Evolutionary conservation across 2,329 filamentous ascomycete species (phyloP).

Genomic region (Aspergillus vadensis): DNA sequence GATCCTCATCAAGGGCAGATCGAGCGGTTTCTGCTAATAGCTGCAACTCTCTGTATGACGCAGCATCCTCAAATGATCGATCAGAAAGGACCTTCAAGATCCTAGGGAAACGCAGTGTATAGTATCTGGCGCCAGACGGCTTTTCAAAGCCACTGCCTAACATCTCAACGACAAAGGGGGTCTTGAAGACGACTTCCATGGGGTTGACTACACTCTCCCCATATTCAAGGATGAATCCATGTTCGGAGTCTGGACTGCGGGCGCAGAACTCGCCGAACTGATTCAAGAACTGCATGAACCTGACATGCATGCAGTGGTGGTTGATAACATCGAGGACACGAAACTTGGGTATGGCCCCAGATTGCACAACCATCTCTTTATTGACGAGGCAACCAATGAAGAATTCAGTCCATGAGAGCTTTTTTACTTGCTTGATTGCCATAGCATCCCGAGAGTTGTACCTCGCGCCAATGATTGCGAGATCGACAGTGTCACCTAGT

Average conservation of each 20-base stretch:
- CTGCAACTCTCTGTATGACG: slow-evolving; percentile 71
- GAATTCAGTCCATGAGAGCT: slow-evolving; percentile 76
- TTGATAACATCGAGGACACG: slow-evolving; percentile 67
- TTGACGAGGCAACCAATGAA: slow-evolving; percentile 76
- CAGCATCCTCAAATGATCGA: slow-evolving; percentile 66
- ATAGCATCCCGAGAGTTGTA: slow-evolving; percentile 67
- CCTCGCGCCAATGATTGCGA: slow-evolving; percentile 74
- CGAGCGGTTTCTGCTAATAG: slow-evolving; percentile 62
- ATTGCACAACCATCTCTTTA: slow-evolving; percentile 58
- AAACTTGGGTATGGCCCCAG: slow-evolving; percentile 59
- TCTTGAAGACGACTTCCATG: slow-evolving; percentile 59
- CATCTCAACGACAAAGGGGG: slow-evolving; percentile 76
- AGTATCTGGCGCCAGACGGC: slow-evolving; percentile 67
- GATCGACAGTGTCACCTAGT: slow-evolving; percentile 80
- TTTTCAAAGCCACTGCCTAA: slow-evolving; percentile 79
- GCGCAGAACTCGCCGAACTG: slow-evolving; percentile 49
- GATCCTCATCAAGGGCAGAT: slow-evolving; percentile 52
- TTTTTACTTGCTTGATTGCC: slow-evolving; percentile 52
- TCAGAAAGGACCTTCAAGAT: slow-evolving; percentile 78
- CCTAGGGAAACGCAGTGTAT: slow-evolving; percentile 73
- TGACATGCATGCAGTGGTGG: slow-evolving; percentile 49
- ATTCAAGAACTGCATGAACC: slow-evolving; percentile 56
- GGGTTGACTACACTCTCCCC: slow-evolving; percentile 41
- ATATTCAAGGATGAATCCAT: slow-evolving; percentile 50
- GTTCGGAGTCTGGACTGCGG: slow-evolving; percentile 38